Percentiles rank a stretch among this genome's conserved stretches.
These are phyloP conservation scores for Limnomonas spitsbergensis DNA, from an alignment of 139 green algal genomes.

Conservation along the genomic window DNA sequence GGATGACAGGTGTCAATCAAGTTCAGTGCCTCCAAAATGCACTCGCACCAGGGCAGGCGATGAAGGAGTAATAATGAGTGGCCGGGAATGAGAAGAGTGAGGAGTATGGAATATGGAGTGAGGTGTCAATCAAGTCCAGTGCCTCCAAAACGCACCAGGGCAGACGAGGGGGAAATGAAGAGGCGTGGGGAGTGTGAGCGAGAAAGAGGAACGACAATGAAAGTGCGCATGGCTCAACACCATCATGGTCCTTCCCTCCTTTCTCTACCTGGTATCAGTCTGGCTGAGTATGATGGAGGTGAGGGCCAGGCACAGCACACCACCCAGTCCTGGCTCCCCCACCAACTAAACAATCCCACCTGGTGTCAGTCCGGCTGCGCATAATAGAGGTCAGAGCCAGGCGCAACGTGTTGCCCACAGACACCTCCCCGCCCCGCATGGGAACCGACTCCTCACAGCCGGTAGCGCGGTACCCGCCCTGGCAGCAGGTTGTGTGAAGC, in stretches of 20 bases:
- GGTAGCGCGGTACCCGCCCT: slow-evolving; percentile 29
- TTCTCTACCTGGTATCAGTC: neutral
- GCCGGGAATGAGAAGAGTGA: too few relatives aligned
- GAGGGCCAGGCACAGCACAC: slow-evolving; percentile 29
- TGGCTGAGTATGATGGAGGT: slow-evolving; percentile 30
- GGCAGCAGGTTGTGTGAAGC: neutral
- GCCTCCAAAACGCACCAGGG: slow-evolving; percentile 40
- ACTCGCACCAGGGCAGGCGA: slow-evolving; percentile 28
- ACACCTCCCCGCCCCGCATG: slow-evolving; percentile 18
- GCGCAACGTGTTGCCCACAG: slow-evolving; percentile 34
- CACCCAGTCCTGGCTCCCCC: too few relatives aligned
- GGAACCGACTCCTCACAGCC: neutral
- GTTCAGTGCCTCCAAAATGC: slow-evolving; percentile 41
- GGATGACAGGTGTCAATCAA: slow-evolving; percentile 41
- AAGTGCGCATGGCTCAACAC: too few relatives aligned
- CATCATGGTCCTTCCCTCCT: too few relatives aligned
- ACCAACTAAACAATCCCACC: too few relatives aligned
- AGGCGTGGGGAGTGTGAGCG: too few relatives aligned
- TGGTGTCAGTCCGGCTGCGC: slow-evolving; percentile 15
- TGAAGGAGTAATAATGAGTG: too few relatives aligned
- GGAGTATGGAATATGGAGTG: too few relatives aligned
- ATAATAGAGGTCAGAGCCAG: slow-evolving; percentile 32
- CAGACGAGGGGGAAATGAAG: slow-evolving; percentile 7
- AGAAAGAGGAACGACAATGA: too few relatives aligned
- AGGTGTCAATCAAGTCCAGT: too few relatives aligned